Percentiles rank a stretch among this genome's conserved stretches.
These are phyloP conservation scores for Moricandia moricandioides DNA, from an alignment of 345 rosid genomes.

Conservation along the genomic window DNA sequence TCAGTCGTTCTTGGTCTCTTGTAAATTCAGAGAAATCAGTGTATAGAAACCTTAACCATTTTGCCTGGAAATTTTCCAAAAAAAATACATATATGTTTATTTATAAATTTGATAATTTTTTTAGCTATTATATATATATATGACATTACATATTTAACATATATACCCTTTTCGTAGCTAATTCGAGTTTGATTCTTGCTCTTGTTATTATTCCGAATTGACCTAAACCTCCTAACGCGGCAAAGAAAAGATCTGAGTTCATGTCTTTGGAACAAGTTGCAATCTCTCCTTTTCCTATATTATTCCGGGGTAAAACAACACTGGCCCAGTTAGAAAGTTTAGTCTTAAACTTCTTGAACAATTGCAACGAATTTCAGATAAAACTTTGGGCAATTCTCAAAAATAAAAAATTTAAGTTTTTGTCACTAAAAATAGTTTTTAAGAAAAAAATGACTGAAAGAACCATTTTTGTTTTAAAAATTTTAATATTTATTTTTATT, in stretches of 20 bases:
- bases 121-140: not conserved
- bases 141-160: not conserved
- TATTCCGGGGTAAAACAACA: not conserved
- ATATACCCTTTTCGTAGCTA: constrained; percentile 59
- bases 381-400: too few relatives aligned
- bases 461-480: too few relatives aligned
- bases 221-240: constrained; percentile 79
- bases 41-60: constrained; percentile 78
- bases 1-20: constrained; percentile 62
- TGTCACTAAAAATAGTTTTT: too few relatives aligned
- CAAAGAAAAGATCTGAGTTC: constrained; percentile 64
- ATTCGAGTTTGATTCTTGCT: constrained; percentile 57
- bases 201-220: constrained; percentile 80
- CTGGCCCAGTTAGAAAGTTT: constrained; percentile 7
- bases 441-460: too few relatives aligned
- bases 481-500: too few relatives aligned
- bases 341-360: not conserved
- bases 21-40: constrained; percentile 56
- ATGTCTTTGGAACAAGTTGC: constrained; percentile 51
- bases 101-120: not conserved
- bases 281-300: constrained; percentile 63
- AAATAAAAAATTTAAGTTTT: too few relatives aligned
- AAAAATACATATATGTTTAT: not conserved
- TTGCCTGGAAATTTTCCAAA: constrained; percentile 40
- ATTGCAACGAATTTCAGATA: not conserved